Percentiles rank a stretch among this genome's conserved stretches.
Evolutionary conservation across 768 basidiomycete genomes (phyloP).

Genomic region (Tulasnella calospora): DNA sequence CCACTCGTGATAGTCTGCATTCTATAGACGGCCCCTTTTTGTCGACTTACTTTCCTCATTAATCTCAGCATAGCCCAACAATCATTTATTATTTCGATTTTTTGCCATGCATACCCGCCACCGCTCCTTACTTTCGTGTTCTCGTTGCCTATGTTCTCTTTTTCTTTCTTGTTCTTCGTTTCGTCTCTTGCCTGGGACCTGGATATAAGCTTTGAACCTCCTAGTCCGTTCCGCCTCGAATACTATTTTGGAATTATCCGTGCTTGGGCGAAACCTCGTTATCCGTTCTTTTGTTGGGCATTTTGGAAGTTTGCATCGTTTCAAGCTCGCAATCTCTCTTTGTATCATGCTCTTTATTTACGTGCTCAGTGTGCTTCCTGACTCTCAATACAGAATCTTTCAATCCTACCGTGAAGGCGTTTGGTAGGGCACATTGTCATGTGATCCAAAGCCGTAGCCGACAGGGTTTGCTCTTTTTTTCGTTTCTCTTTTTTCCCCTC

Average conservation of each 20-base stretch:
- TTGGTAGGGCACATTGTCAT: too few species aligned
- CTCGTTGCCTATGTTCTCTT: not conserved
- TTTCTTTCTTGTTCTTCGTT: not conserved
- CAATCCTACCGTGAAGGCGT: too few species aligned
- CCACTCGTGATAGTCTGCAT: constrained; percentile 4
- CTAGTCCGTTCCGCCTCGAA: not conserved
- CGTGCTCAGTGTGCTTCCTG: too few species aligned
- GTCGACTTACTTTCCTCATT: not conserved
- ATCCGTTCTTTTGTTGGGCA: not conserved
- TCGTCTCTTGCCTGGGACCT: not conserved
- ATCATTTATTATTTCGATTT: constrained; percentile 9
- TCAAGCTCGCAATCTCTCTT: not conserved
- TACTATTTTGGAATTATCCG: not conserved
- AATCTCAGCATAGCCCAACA: not conserved
- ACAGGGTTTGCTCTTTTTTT: too few species aligned
- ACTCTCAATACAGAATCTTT: too few species aligned
- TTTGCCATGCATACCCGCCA: not conserved
- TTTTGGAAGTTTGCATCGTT: not conserved
- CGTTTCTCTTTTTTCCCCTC: too few species aligned
- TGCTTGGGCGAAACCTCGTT: not conserved
- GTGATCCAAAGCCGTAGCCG: too few species aligned
- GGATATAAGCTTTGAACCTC: not conserved
- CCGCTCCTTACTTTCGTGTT: not conserved
- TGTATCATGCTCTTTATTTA: too few species aligned
- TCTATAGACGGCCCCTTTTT: not conserved